Percentiles rank a stretch among this genome's conserved stretches.
These are phyloP conservation scores for Penicillium canariense DNA, from an alignment of 495 filamentous ascomycete genomes.

Conservation along the genomic window DNA sequence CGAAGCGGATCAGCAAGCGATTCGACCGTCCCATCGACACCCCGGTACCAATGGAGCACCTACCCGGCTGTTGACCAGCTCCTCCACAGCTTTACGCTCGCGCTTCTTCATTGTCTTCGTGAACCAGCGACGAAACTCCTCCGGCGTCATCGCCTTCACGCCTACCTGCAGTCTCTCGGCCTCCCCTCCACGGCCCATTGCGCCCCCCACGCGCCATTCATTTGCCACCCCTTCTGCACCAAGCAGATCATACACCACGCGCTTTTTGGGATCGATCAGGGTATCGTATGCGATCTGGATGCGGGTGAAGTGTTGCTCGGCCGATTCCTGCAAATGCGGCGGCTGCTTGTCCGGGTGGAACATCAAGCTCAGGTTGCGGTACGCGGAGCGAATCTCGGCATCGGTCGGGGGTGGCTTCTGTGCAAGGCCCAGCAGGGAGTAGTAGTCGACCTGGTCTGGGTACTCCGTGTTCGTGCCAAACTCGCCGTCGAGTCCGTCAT, in stretches of 20 bases:
- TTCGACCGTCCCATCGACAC: background rate
- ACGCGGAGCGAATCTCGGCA: constrained; percentile 51
- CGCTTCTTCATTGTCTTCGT: constrained; percentile 45
- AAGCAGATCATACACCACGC: constrained; percentile 53
- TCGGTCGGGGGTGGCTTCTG: constrained; percentile 44
- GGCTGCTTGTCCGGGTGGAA: constrained; percentile 62
- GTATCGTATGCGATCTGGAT: constrained; percentile 56
- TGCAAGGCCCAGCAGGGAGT: constrained; percentile 50
- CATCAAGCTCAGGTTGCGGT: constrained; percentile 50
- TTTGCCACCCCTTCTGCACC: constrained; percentile 45
- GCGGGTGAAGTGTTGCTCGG: constrained; percentile 46
- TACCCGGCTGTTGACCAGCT: constrained; percentile 44
- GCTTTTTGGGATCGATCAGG: constrained; percentile 53
- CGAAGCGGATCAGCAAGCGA: background rate
- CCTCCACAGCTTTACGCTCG: constrained; percentile 41
- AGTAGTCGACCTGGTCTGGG: constrained; percentile 45
- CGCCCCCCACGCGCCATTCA: constrained; percentile 39
- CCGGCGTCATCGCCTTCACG: constrained; percentile 41
- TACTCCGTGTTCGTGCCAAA: constrained; percentile 26
- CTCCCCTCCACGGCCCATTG: constrained; percentile 35
- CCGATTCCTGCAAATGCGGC: constrained; percentile 41
- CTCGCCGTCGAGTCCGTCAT: constrained; percentile 27
- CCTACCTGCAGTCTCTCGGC: constrained; percentile 37
- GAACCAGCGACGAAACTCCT: constrained; percentile 52
- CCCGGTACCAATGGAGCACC: constrained; percentile 8